Percentiles rank a stretch among this genome's conserved stretches.
Evolutionary conservation across 2,329 filamentous ascomycete genomes (phyloP).

Genomic region (Hirsutella thompsonii): DNA sequence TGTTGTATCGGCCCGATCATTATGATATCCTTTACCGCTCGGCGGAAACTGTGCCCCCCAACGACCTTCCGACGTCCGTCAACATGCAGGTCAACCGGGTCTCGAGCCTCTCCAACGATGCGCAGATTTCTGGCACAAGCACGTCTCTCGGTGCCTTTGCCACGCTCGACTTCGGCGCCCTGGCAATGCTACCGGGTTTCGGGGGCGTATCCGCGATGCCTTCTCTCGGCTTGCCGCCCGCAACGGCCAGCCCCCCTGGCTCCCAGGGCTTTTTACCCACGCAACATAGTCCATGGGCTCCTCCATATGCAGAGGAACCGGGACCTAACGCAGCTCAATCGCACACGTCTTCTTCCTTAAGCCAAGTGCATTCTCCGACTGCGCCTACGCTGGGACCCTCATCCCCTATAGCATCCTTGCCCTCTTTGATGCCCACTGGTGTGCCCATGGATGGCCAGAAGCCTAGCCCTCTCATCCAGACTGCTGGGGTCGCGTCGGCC

Average conservation of each 20-base stretch:
- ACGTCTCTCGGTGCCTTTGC: slow-evolving; percentile 26
- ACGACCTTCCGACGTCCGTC: neutral
- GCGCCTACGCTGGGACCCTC: slow-evolving; percentile 17
- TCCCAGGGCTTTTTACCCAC: slow-evolving; percentile 19
- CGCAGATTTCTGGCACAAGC: slow-evolving; percentile 27
- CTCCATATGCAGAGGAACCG: slow-evolving; percentile 15
- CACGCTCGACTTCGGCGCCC: slow-evolving; percentile 26
- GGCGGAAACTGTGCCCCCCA: slow-evolving; percentile 1
- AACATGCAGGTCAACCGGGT: slow-evolving; percentile 41
- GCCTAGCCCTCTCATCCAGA: neutral
- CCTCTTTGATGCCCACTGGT: slow-evolving; percentile 3
- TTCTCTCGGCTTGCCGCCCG: slow-evolving; percentile 19
- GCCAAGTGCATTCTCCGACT: slow-evolving; percentile 16
- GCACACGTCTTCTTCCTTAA: slow-evolving; percentile 13
- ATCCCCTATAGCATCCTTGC: neutral
- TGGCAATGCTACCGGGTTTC: slow-evolving; percentile 36
- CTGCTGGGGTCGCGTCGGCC: slow-evolving; percentile 1
- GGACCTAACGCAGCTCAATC: slow-evolving; percentile 9
- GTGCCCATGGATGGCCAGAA: slow-evolving; percentile 5
- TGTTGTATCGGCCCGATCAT: slow-evolving; percentile 63
- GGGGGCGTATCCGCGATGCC: slow-evolving; percentile 15
- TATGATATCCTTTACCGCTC: slow-evolving; percentile 86
- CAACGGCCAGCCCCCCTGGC: slow-evolving; percentile 10
- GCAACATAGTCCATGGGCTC: slow-evolving; percentile 24
- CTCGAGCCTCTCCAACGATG: slow-evolving; percentile 30